Percentiles rank a stretch among this genome's conserved stretches.
Evolutionary conservation across 73 alveolate species (phyloP).

Genomic region (Paramecium caudatum): DNA sequence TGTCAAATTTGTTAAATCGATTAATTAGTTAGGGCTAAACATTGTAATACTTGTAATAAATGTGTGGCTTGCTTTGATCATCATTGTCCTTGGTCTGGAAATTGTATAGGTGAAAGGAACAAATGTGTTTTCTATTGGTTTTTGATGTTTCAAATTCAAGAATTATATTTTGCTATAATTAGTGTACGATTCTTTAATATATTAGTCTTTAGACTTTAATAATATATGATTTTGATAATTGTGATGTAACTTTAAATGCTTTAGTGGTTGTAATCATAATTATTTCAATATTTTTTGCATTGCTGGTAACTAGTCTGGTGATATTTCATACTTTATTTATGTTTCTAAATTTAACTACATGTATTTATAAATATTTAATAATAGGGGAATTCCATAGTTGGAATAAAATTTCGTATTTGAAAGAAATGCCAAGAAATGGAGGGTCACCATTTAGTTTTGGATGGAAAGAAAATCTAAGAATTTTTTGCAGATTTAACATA

Average conservation of each 20-base stretch:
- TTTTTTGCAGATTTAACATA: neutral
- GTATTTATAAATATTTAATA: neutral
- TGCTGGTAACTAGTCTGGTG: neutral
- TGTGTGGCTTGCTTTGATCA: constrained; percentile 61
- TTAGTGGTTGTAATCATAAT: neutral
- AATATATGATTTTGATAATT: neutral
- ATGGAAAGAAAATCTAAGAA: constrained; percentile 21
- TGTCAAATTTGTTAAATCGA: neutral
- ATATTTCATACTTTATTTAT: neutral
- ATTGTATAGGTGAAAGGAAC: constrained; percentile 74
- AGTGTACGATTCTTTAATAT: constrained; percentile 7
- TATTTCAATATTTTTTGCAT: neutral
- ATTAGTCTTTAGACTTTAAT: constrained; percentile 17
- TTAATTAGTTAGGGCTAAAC: constrained; percentile 38
- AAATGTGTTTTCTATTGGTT: constrained; percentile 76
- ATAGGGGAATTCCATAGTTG: constrained; percentile 45
- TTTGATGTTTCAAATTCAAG: constrained; percentile 45
- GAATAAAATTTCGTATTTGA: constrained; percentile 19
- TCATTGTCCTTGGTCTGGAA: constrained; percentile 69
- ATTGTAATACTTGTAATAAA: constrained; percentile 26
- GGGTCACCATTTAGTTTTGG: constrained; percentile 42
- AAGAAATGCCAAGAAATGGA: neutral
- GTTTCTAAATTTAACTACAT: neutral
- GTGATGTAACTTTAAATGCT: neutral
- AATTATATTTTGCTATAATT: constrained; percentile 11